These are phyloP conservation scores for Wickerhamiella dianesei DNA, from an alignment of 805 yeast genomes.

Conservation along the genomic window DNA sequence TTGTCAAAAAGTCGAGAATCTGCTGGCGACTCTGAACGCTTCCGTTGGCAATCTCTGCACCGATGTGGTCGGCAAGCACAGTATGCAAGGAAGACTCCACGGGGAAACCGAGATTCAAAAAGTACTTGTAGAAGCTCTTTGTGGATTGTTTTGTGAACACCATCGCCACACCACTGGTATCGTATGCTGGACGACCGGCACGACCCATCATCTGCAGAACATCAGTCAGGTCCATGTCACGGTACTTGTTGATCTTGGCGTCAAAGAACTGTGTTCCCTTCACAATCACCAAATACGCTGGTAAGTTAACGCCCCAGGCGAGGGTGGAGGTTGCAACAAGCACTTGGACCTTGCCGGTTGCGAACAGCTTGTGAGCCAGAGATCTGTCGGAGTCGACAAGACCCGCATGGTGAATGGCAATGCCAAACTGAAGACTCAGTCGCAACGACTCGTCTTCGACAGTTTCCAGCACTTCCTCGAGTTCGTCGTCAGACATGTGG, in stretches of 20 bases:
- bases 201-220: constrained; percentile 77
- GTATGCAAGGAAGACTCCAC: constrained; percentile 70
- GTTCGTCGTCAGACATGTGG: constrained; percentile 50
- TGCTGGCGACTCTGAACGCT: constrained; percentile 50
- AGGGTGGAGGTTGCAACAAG: constrained; percentile 92
- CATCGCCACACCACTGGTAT: constrained; percentile 63
- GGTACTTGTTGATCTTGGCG: constrained; percentile 44
- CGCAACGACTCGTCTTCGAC: constrained; percentile 77
- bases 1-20: constrained; percentile 60
- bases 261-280: constrained; percentile 85
- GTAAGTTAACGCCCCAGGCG: constrained; percentile 98
- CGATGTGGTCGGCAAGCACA: constrained; percentile 64
- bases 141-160: constrained; percentile 65
- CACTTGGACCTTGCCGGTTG: constrained; percentile 74
- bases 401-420: constrained; percentile 76
- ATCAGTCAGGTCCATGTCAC: constrained; percentile 73
- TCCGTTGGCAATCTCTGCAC: constrained; percentile 67
- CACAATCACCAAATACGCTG: constrained; percentile 93
- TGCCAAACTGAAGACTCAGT: constrained; percentile 63
- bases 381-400: constrained; percentile 59
- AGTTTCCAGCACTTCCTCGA: constrained; percentile 34
- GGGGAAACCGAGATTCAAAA: constrained; percentile 66
- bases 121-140: constrained; percentile 63
- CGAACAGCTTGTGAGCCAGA: constrained; percentile 57
- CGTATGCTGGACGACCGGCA: constrained; percentile 73